Conservation (phyloP, 2,329 filamentous ascomycete species). For the Hypoxylon sp. region DNA sequence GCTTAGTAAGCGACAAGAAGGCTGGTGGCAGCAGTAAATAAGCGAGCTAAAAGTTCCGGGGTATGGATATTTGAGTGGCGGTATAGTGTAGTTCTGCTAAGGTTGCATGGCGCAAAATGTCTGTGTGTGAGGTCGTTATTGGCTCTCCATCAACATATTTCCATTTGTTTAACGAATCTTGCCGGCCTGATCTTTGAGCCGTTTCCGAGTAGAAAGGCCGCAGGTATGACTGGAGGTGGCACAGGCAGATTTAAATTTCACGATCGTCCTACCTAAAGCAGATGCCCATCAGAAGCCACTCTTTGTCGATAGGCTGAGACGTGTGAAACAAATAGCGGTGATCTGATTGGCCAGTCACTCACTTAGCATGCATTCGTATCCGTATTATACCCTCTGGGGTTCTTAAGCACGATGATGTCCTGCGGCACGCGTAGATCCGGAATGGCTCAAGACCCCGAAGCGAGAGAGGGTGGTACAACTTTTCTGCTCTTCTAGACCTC, state of each 20-base stretch:
- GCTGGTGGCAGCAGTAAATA: conserved; percentile 48
- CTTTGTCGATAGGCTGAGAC: conserved; percentile 1
- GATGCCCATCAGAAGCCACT: conserved; percentile 1
- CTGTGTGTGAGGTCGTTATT: background rate
- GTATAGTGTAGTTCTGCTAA: background rate
- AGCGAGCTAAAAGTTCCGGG: conserved; percentile 1
- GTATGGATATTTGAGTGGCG: conserved; percentile 10
- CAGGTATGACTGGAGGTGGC: background rate
- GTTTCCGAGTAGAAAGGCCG: conserved; percentile 6
- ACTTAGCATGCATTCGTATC: conserved; percentile 23
- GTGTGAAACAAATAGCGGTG: conserved; percentile 13
- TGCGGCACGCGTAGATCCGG: conserved; percentile 25
- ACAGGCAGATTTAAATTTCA: background rate
- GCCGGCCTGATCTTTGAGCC: conserved; percentile 23
- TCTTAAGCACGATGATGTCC: conserved; percentile 13
- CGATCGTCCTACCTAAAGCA: conserved; percentile 22
- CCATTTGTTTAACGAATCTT: conserved; percentile 8
- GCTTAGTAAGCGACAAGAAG: conserved; percentile 62
- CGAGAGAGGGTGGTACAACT: background rate
- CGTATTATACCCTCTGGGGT: conserved; percentile 29
- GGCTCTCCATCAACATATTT: conserved; percentile 19
- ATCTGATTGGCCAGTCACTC: conserved; percentile 31
- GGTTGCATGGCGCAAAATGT: conserved; percentile 20
- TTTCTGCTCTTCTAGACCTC: conserved; percentile 2
- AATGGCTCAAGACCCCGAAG: background rate